A percentile compares a stretch with the other conserved stretches of the same genome.
Conservation (phyloP, 345 rosid species). For the Raphanus raphanistrum region DNA sequence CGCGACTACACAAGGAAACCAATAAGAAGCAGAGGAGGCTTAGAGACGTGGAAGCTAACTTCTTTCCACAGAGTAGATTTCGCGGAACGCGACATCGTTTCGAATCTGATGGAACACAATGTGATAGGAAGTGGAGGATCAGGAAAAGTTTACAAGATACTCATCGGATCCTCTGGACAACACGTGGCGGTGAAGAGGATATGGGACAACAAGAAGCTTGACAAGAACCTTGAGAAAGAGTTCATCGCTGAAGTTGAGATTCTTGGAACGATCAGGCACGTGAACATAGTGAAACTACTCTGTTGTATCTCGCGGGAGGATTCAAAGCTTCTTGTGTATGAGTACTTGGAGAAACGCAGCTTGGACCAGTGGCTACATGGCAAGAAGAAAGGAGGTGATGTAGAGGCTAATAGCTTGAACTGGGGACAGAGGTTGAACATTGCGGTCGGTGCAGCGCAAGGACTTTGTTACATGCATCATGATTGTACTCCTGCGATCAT, state of each 20-base stretch:
- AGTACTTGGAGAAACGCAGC: constrained; percentile 85
- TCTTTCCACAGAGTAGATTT: constrained; percentile 76
- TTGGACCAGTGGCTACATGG: constrained; percentile 86
- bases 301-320: constrained; percentile 85
- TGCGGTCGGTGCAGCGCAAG: constrained; percentile 85
- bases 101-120: constrained; percentile 63
- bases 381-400: constrained; percentile 39
- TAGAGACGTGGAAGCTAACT: constrained; percentile 75
- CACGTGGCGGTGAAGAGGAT: constrained; percentile 85
- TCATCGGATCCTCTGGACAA: constrained; percentile 41
- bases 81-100: constrained; percentile 55
- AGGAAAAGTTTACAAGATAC: constrained; percentile 74
- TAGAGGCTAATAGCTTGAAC: constrained; percentile 33
- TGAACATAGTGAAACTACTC: constrained; percentile 77
- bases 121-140: constrained; percentile 93
- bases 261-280: constrained; percentile 71
- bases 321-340: constrained; percentile 89
- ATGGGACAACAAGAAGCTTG: constrained; percentile 55
- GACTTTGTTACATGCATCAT: constrained; percentile 90
- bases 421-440: constrained; percentile 78
- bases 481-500: constrained; percentile 71
- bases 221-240: constrained; percentile 67
- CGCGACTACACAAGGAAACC: constrained; percentile 52
- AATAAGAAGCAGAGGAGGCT: constrained; percentile 20
- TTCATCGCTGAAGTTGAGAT: constrained; percentile 79